Base-by-base conservation (phyloP, 805 yeast genomes). In the Lachancea sp. region DNA sequence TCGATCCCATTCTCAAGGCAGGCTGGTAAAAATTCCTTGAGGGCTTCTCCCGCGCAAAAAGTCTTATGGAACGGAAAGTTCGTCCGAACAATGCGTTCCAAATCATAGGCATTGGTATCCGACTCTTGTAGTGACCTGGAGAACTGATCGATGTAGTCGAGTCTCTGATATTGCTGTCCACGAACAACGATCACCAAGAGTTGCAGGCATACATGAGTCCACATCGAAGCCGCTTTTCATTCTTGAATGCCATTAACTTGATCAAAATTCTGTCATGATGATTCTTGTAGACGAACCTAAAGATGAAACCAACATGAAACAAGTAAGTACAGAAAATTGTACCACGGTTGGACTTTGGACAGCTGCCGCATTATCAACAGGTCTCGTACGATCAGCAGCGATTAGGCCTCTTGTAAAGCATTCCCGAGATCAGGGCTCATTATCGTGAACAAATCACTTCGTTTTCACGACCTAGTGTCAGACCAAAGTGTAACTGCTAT, bases 1-100 rank as follows among this genome's bases (percentile, higher is more conserved):
- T 75, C 78, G 1, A 70, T 53, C 0, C 78, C 77, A 8, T 57
- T 46, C 18, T 58, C 56, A 18, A 67, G 46, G 45, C 83, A 78
- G 26, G 57, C 50, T 0, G 70, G 66, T 7, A 78, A 47, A 18
- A 76, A 63, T 0, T 63, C 61, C 2, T 52, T 37, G 3, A 78
- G 47, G 1, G 81, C 75, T 12, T 62, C 51, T 34, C 66, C 67
- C 0, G 68, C 63, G 58, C 79, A 75, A 10, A 48, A 47, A 7
- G 53, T 47, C 20, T 45, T 45, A 25, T 54, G 37, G 26, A 53
- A 47, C 3, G 67, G 66, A 36, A 62, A 61, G 12, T 45, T 44
- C 5, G 43, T 42, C 17, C 48, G 51, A 10, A 55, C 34, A 31
- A 48, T 43, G 13, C 44, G 40, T 4, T 47, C 34, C 30, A 53